Evolutionary conservation across 805 yeast genomes (phyloP), one percentile per base, ranked within the genome.

Genomic region (Scheffersomyces stipitis): DNA sequence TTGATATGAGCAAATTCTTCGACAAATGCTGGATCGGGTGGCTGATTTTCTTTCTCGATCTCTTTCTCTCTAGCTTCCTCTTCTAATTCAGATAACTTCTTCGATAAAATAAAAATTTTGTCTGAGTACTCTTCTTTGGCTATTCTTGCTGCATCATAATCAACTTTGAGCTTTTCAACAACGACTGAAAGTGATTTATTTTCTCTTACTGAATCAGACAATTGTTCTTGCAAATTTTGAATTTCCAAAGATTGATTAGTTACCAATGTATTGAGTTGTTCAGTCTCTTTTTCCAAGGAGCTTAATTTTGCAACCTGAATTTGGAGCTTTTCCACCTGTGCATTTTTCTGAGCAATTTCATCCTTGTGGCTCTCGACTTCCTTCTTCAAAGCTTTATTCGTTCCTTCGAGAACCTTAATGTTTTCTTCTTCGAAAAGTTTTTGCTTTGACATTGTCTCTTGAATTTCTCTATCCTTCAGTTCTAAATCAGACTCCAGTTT

Each of bases 1-100:
- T 72, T 75, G 45, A 80, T 59, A 20, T 60, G 60, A 9, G 75
- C 70, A 48, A 66, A 76, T 31, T 77, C 81, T 34, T 58, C 63
- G 40, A 62, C 54, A 28, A 66, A 51, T n/a, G 49, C 42, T 3
- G 60, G 56, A 31, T 63, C 62, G 2, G 66, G 69, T 2, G 69
- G 66, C n/a, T 55, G 40, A 35, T 68, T 66, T 40, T 68, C 71
- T 40, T 63, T 66, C 24, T 64, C 62, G n/a, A 41, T 42, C 26
- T 49, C 61, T n/a, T 44, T 49, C 5, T 52, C 42, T 15, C 49
- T 45, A 4, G 34, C 23, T 15, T 28, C 28, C 9, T 15, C 26
- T 29, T 58, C 55, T 18, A 65, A 47, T 4, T 41, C 46, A 9
- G 42, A 34, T 2, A 64, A 34, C 18, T 56, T 49, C 9, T 50